Evolutionary conservation across 2,329 filamentous ascomycete species (phyloP), one percentile per base, ranked within the genome.

Genomic region (Arthrobotrys sinensis): DNA sequence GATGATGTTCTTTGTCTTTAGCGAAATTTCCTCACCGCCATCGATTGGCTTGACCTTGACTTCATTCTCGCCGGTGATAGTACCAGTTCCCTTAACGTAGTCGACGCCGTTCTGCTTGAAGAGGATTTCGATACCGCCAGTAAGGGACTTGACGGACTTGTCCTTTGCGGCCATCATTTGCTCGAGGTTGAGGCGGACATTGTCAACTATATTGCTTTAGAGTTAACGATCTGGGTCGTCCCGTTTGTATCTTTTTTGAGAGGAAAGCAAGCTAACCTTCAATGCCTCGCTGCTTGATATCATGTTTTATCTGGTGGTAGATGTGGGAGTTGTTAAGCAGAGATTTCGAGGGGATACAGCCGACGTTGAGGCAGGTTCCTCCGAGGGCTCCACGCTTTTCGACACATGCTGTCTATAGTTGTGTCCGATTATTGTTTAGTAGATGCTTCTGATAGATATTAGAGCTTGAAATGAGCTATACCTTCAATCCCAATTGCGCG

Each of bases 161-260:
- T 99, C 95, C 88, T 99, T 99, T 77, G 96, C 94, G 88, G 97
- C 97, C 94, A 99, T 97, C 90, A 99, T 94, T 85, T 96, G 91
- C 83, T 88, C 86, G 53, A 99, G 89, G 88, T 99, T 97, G 84
- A 99, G 91, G 86, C 97, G 96, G 84, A 99, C 95, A 87, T 97
- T 93, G 84, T 92, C 91, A 82, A 99, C 96, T 82, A 66, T 67
- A 66, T 67, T 1, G n/a, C 28, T 40, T 6, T 8, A 24, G 28
- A 10, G 10, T 36, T 60, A 43, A 21, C 8, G n/a, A 34, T 43
- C 19, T 43, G 4, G 53, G 16, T 6, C 34, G 19, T 12, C 11
- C 4, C 34, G 19, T 12, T 11, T 46, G 19, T 36, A 0, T 38
- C 32, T 34, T 19, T 14, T 3, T 10, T 38, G 32, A 4, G 12